Evolutionary conservation across 495 filamentous ascomycete species (phyloP).

Genomic region (Emericellopsis terricola): DNA sequence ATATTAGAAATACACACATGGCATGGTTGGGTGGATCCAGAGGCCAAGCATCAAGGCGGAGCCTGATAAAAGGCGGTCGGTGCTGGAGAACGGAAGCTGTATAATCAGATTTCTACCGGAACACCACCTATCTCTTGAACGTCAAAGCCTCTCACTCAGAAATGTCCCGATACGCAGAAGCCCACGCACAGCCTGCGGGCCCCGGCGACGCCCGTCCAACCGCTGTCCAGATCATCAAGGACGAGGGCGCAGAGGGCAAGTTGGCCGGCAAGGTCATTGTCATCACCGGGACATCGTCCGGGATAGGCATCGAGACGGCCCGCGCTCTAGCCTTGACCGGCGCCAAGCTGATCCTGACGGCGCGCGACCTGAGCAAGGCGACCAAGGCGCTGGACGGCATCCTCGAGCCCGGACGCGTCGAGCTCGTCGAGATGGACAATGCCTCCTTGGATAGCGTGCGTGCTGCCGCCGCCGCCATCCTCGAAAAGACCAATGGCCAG

Average conservation of each 20-base stretch:
- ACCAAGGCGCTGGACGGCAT: slow-evolving; percentile 17
- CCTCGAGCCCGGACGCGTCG: slow-evolving; percentile 9
- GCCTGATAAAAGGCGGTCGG: no score
- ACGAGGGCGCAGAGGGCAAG: slow-evolving; percentile 20
- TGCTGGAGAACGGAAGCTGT: no score
- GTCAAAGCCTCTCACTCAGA: neutral
- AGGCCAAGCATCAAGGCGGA: no score
- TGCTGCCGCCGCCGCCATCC: slow-evolving; percentile 29
- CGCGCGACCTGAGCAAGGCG: slow-evolving; percentile 24
- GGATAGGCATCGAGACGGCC: slow-evolving; percentile 28
- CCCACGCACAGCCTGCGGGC: slow-evolving; percentile 7
- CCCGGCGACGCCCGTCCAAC: slow-evolving; percentile 31
- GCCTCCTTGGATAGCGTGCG: slow-evolving; percentile 27
- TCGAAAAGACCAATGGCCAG: slow-evolving; percentile 19
- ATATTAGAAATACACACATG: no score
- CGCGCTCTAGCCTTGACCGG: slow-evolving; percentile 21
- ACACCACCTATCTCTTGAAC: no score
- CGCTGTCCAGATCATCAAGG: slow-evolving; percentile 29
- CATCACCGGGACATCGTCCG: slow-evolving; percentile 30
- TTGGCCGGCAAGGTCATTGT: slow-evolving; percentile 18
- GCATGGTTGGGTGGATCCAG: no score
- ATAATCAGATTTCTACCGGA: no score
- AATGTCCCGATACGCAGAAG: slow-evolving; percentile 4
- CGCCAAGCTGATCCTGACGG: slow-evolving; percentile 20
- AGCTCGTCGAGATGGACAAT: slow-evolving; percentile 29